A percentile compares a stretch with the other conserved stretches of the same genome.
These are phyloP conservation scores for Leishmania arabica DNA, from an alignment of 208 protist genomes.

Conservation along the genomic window DNA sequence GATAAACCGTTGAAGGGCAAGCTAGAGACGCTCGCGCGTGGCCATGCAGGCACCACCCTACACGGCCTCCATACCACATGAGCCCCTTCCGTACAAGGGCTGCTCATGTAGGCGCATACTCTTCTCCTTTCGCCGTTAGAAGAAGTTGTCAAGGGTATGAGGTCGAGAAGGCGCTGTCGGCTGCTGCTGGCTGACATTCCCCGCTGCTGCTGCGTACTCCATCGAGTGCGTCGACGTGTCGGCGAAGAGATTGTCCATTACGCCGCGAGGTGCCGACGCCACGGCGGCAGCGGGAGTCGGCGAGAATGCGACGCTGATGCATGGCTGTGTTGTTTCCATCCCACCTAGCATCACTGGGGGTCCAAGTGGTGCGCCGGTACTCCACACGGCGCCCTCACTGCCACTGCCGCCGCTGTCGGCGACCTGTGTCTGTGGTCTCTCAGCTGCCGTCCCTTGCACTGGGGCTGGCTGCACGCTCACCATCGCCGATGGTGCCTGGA, in stretches of 20 bases:
- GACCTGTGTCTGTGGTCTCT: background rate
- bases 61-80: too few species aligned
- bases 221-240: background rate
- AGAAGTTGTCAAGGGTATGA: constrained; percentile 48
- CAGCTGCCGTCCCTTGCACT: background rate
- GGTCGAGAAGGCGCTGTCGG: background rate
- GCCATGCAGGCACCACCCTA: background rate
- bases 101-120: background rate
- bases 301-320: background rate
- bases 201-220: background rate
- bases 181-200: background rate
- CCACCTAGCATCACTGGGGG: background rate
- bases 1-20: background rate
- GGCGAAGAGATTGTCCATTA: constrained; percentile 53
- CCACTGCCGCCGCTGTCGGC: background rate
- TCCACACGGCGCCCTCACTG: constrained; percentile 3
- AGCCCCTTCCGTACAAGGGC: too few species aligned
- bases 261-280: constrained; percentile 27
- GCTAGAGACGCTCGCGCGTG: background rate
- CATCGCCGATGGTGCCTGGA: constrained; percentile 17
- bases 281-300: background rate
- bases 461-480: background rate
- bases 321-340: background rate
- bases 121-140: constrained; percentile 13
- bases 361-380: constrained; percentile 2